Evolutionary conservation across 805 yeast genomes (phyloP), one percentile per base, ranked within the genome.

Genomic region (Jamesozyma rosinii): DNA sequence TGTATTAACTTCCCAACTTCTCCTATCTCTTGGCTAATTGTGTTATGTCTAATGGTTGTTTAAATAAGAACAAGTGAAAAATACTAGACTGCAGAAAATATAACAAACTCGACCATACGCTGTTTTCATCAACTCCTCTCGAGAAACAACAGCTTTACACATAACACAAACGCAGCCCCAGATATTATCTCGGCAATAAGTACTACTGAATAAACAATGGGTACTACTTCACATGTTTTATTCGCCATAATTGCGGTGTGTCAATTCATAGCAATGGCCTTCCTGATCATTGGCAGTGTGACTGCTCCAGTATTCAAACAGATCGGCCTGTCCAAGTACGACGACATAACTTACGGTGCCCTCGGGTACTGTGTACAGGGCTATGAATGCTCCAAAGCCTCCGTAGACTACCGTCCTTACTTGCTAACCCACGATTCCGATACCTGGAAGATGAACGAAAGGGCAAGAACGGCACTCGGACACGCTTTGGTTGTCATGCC

Each of bases 401-500:
- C 67, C 1, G 75, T 73, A 17, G 72, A 75, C 2, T 74, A 76
- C 52, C 36, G 53, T 6, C 70, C 66, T 4, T 61, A 66, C 27
- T 32, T 35, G 2, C 55, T 73, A 26, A 20, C 59, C 9, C 49
- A 61, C 2, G 55, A 58, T 15, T 52, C 56, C 18, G 46, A 61
- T 24, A 67, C 67, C 50, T 81, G 88, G 85, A 55, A 66, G 33
- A 61, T 80, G 63, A 63, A 63, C 35, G 46, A 52, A 11, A 47
- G 47, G 30, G 69, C 76, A 1, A 68, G 90, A 55, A 67, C 71
- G 44, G 66, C 69, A 1, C 61, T 84, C 41, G 75, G 77, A 2
- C 69, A 75, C 47, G 66, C 76, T 19, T 64, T 83, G 37, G 69
- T 84, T 24, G 66, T 80, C 27, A 68, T 74, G 11, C 92, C 92